A percentile compares a stretch with the other conserved stretches of the same genome.
These are phyloP conservation scores for Tulasnella sp. DNA, from an alignment of 768 basidiomycete species.

Conservation along the genomic window DNA sequence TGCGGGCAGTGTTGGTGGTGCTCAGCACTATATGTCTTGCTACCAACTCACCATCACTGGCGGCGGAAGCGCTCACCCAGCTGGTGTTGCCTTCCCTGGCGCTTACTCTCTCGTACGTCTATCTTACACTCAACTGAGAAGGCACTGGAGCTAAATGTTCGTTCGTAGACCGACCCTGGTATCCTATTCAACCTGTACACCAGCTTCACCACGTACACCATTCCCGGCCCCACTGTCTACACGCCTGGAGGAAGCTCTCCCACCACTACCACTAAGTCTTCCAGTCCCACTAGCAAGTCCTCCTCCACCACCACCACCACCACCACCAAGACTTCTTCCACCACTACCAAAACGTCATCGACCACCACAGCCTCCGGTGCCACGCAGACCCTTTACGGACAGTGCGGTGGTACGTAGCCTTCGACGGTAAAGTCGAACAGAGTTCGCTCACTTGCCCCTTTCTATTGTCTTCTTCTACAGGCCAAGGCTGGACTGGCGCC, in stretches of 20 bases:
- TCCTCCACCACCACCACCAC: background rate
- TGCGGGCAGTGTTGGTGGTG: constrained; percentile 44
- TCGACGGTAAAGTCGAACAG: background rate
- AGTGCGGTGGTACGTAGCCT: constrained; percentile 23
- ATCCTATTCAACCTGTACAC: constrained; percentile 49
- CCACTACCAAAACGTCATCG: background rate
- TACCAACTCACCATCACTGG: constrained; percentile 49
- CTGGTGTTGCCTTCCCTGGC: constrained; percentile 50
- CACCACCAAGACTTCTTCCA: constrained; percentile 18
- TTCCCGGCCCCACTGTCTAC: constrained; percentile 44
- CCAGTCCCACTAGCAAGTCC: background rate
- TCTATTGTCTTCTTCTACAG: background rate
- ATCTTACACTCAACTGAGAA: background rate
- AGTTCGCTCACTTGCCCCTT: background rate
- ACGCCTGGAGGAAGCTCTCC: background rate
- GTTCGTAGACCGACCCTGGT: constrained; percentile 41
- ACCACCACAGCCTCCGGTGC: constrained; percentile 26
- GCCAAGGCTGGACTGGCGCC: background rate
- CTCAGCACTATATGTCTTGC: constrained; percentile 45
- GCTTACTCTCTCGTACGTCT: constrained; percentile 40
- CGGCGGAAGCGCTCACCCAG: constrained; percentile 44
- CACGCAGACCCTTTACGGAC: constrained; percentile 13
- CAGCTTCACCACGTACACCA: constrained; percentile 44
- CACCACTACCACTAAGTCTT: constrained; percentile 20
- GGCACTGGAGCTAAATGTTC: background rate